Conservation (phyloP, 192 early-diverging fungal species). For the Phlyctochytrium bullatum region DNA sequence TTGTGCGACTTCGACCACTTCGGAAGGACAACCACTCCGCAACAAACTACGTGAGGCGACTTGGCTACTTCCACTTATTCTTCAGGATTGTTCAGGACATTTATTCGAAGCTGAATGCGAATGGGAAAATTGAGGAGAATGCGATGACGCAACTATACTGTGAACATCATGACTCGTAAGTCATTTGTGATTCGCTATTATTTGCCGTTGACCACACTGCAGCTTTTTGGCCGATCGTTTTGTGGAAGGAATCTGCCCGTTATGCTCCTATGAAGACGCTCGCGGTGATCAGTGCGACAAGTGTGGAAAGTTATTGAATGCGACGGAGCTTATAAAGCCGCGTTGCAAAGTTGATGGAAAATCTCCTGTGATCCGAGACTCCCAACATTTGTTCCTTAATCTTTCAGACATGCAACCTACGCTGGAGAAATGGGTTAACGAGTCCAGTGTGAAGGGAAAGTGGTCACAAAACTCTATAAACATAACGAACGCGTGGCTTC, state of each 20-base stretch:
- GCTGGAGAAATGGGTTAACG: constrained; percentile 73
- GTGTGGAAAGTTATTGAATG: constrained; percentile 87
- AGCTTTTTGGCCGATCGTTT: constrained; percentile 96
- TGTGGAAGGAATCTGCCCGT: constrained; percentile 94
- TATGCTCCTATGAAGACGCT: constrained; percentile 72
- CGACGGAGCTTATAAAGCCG: constrained; percentile 88
- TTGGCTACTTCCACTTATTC: no score
- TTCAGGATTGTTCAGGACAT: constrained; percentile 81
- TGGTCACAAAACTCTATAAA: constrained; percentile 86
- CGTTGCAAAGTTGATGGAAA: constrained; percentile 90
- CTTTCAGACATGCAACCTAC: constrained; percentile 71
- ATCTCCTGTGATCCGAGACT: constrained; percentile 74
- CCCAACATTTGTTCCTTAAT: constrained; percentile 90
- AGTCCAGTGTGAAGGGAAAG: constrained; percentile 54
- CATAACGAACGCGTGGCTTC: constrained; percentile 92
- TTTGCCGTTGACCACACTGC: constrained; percentile 12
- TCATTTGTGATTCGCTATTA: constrained; percentile 7
- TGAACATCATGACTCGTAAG: constrained; percentile 64
- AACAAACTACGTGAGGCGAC: constrained; percentile 81
- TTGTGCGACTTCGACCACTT: constrained; percentile 91
- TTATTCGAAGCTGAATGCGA: constrained; percentile 69
- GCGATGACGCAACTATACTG: constrained; percentile 90
- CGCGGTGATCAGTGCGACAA: constrained; percentile 99
- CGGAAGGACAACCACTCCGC: constrained; percentile 86
- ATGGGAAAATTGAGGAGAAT: constrained; percentile 70